Conservation (phyloP, 1,139 yeast genomes). For the Candida sp. region DNA sequence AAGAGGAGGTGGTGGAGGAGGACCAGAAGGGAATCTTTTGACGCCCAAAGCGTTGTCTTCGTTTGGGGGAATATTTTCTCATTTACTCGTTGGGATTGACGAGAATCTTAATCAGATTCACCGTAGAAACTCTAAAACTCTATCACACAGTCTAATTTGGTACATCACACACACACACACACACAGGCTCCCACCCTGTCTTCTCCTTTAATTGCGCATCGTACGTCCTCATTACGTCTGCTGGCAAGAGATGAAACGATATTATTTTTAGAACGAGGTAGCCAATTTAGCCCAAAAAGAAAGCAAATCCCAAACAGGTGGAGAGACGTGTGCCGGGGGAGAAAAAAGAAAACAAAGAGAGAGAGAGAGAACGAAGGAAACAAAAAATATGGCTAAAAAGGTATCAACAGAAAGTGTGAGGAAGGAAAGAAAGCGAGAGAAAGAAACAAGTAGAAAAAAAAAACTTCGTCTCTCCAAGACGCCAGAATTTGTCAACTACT, state of each 20-base stretch:
- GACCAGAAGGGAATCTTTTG: no score
- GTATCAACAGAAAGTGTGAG: conserved; percentile 1
- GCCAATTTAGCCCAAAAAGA: not conserved
- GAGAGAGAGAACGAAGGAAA: no score
- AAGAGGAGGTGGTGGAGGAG: no score
- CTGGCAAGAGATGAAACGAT: not conserved
- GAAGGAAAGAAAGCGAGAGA: not conserved
- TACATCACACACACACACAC: no score
- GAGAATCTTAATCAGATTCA: not conserved
- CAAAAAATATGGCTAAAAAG: not conserved
- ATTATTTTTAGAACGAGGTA: not conserved
- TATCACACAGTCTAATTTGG: not conserved
- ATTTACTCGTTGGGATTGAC: not conserved
- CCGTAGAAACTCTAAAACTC: not conserved
- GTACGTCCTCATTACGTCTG: not conserved
- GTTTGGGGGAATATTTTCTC: no score
- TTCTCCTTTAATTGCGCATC: not conserved
- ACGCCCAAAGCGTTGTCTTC: no score
- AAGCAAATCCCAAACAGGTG: no score
- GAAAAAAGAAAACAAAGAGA: not conserved
- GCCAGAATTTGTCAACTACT: not conserved
- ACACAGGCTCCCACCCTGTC: no score
- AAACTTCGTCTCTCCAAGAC: not conserved
- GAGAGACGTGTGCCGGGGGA: no score
- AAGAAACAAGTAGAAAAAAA: not conserved